Base-by-base conservation (phyloP, 2,329 filamentous ascomycete species). In the Colletotrichum limetticola region DNA sequence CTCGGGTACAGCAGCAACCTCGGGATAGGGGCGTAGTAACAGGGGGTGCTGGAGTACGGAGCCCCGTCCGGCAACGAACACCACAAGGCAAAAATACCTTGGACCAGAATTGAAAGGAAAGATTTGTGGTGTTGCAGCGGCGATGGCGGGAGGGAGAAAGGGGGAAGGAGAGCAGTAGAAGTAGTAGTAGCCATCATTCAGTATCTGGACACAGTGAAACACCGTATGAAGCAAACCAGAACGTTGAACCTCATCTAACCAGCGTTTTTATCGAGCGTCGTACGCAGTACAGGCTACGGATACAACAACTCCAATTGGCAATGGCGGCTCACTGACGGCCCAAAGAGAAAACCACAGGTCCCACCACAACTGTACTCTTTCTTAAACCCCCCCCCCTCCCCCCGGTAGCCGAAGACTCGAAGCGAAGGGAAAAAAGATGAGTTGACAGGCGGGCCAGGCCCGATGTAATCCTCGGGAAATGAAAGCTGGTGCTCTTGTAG, bases 391-490 rank as follows among this genome's bases (percentile, higher is more conserved):
- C 12, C 35, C 35, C 14, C 12, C 12, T 4, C 35, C 42, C 42
- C 42, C 42, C 16, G 19, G 42, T 46, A 46, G 19, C 42, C 16
- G 6, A 46, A 46, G 16, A 14, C 12, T 42, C 12, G 14, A 14
- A 14, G 37, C 19, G 8, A n/a, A 49, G 16, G 30, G 30, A 3
- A n/a, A n/a, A n/a, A n/a, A n/a, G 42, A 49, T 49, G 42, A 49
- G 42, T 49, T 49, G 42, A 49, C 42, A 49, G 42, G 32, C 32
- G 32, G 32, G 4, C 32, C 32, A 35, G 32, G 19, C 42, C 42
- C 42, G 42, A 49, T 49, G 42, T n/a, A 49, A 49, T 49, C 42
- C 42, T 49, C 42, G 42, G 60, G 60, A 63, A 53, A 63, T 63
- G 60, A 63, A 52, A 11, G 32, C 4, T 35, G 32, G 32, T 12